Evolutionary conservation across 306 rosid genomes (phyloP).

Genomic region (Rosa persica): DNA sequence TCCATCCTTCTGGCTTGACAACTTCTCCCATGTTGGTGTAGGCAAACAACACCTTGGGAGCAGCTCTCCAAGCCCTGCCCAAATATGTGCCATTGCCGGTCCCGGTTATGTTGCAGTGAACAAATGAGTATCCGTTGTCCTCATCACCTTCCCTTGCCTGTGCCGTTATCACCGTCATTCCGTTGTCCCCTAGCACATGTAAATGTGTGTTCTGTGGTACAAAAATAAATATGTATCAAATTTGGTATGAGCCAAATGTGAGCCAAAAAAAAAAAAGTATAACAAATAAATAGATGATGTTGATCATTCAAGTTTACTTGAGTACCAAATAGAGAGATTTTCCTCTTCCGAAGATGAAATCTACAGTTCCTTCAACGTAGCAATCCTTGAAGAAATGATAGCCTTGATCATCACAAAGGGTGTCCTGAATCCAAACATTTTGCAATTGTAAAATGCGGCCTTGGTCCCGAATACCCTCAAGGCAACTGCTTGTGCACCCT

Average conservation of each 20-base stretch:
- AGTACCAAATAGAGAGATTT: slow-evolving; percentile 46
- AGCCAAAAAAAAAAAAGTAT: not conserved
- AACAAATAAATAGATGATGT: not conserved
- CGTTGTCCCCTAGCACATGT: slow-evolving; percentile 22
- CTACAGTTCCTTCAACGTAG: slow-evolving; percentile 46
- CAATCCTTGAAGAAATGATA: slow-evolving; percentile 44
- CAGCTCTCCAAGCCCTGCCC: slow-evolving; percentile 58
- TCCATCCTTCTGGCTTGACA: slow-evolving; percentile 46
- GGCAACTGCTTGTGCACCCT: slow-evolving; percentile 46
- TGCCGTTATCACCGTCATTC: slow-evolving; percentile 48
- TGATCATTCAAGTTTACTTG: not conserved
- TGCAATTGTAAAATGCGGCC: slow-evolving; percentile 41
- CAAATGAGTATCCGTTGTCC: slow-evolving; percentile 43
- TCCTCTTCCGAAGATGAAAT: slow-evolving; percentile 44
- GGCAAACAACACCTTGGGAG: slow-evolving; percentile 42
- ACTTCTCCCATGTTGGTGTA: slow-evolving; percentile 33
- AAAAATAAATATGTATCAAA: not conserved
- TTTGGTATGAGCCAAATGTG: not conserved
- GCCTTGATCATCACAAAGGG: slow-evolving; percentile 51
- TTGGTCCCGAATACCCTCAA: slow-evolving; percentile 38
- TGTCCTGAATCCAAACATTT: slow-evolving; percentile 50
- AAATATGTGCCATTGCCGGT: slow-evolving; percentile 32
- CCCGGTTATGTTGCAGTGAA: slow-evolving; percentile 50
- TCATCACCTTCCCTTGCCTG: slow-evolving; percentile 39
- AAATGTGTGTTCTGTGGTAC: slow-evolving; percentile 34